Percentiles rank a stretch among this genome's conserved stretches.
Conservation (phyloP, 345 rosid species). For the Eucalyptus albens region DNA sequence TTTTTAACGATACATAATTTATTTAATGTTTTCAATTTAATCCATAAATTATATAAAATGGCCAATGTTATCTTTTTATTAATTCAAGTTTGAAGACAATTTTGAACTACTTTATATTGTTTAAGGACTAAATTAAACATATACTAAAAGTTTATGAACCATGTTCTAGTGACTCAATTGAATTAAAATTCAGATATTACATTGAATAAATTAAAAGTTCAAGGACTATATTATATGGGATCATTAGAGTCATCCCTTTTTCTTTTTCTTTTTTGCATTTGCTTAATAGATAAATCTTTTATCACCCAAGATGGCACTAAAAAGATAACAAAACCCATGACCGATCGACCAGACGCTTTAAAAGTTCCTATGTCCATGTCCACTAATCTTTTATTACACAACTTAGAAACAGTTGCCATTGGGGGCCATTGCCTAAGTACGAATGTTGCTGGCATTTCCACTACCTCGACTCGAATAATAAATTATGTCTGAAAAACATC, state of each 20-base stretch:
- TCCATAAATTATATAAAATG: not conserved
- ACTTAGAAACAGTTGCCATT: not conserved
- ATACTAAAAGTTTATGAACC: accelerated
- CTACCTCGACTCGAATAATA: not conserved
- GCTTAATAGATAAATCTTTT: not conserved
- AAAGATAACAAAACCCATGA: not conserved
- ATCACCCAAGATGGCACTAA: not conserved
- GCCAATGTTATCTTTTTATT: too few relatives aligned
- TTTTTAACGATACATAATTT: too few relatives aligned
- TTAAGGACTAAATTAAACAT: too few relatives aligned
- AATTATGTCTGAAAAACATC: not conserved
- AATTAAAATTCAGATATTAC: too few relatives aligned
- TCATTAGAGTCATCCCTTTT: not conserved
- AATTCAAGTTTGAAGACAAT: not conserved
- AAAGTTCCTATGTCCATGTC: not conserved
- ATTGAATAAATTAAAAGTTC: accelerated
- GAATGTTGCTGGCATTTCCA: not conserved
- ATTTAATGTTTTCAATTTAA: too few relatives aligned
- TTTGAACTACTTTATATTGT: not conserved
- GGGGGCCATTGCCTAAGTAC: not conserved
- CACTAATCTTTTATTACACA: not conserved
- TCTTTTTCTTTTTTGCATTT: not conserved
- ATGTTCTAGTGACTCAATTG: accelerated
- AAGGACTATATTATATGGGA: accelerated
- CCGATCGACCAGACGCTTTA: not conserved